These are phyloP conservation scores for Populus nigra DNA, from an alignment of 345 rosid genomes.

Conservation along the genomic window DNA sequence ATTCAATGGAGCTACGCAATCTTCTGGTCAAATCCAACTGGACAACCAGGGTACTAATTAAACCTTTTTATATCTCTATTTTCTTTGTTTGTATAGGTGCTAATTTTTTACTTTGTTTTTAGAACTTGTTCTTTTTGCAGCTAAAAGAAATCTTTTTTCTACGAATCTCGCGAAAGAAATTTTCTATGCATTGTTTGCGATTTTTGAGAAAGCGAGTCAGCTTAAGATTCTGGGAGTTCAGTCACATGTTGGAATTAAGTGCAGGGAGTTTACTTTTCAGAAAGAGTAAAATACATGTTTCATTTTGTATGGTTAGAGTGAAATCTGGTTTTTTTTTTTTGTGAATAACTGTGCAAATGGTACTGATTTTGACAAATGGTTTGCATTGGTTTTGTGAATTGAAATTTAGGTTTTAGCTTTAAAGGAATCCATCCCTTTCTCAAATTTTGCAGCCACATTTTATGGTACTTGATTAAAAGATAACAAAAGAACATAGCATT, in stretches of 20 bases:
- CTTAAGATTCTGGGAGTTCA: neutral
- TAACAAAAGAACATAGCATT: neutral
- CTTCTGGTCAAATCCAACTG: conserved; percentile 81
- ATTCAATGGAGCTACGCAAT: conserved; percentile 93
- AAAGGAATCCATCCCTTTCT: neutral
- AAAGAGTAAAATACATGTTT: neutral
- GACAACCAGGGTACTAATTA: conserved; percentile 68
- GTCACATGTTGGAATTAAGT: neutral
- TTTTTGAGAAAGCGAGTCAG: neutral
- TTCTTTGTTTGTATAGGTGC: conserved; percentile 2
- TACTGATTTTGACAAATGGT: conserved; percentile 1
- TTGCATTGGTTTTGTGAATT: neutral
- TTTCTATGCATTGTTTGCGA: neutral
- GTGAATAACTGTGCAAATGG: neutral
- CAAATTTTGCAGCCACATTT: neutral
- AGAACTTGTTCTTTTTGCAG: neutral
- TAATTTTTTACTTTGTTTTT: neutral
- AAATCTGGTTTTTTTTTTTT: neutral
- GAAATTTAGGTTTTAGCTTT: neutral
- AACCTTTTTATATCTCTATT: neutral
- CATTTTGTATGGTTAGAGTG: neutral
- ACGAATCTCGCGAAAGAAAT: neutral
- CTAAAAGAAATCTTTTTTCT: neutral
- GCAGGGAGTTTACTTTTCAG: neutral
- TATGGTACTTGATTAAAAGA: neutral